A percentile compares a stretch with the other conserved stretches of the same genome.
Evolutionary conservation across 768 basidiomycete species (phyloP).

Genomic region (Trametes cubensis): DNA sequence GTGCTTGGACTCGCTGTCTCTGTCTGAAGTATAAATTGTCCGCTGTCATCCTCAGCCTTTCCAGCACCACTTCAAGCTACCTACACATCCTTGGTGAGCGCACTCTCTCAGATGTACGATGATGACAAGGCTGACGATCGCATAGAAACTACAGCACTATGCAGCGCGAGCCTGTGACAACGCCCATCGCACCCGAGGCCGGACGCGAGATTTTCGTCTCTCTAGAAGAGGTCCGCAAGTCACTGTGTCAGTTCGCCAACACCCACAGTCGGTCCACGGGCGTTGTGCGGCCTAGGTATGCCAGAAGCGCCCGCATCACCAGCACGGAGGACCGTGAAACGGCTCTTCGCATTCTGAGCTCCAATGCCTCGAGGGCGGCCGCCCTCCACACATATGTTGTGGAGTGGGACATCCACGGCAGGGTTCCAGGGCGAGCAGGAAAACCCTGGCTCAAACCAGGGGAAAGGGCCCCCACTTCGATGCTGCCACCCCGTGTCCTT

Average conservation of each 20-base stretch:
- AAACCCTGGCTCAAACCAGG: neutral
- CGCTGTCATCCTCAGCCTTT: too few species aligned
- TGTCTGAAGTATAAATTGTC: too few species aligned
- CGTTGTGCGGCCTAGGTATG: neutral
- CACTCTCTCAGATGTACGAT: too few species aligned
- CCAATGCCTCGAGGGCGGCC: neutral
- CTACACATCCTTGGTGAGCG: neutral
- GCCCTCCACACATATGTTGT: neutral
- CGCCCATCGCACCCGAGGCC: neutral
- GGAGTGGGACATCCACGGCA: slow-evolving; percentile 1
- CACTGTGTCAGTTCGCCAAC: neutral
- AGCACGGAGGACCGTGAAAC: neutral
- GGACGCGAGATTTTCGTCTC: neutral
- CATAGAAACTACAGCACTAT: neutral
- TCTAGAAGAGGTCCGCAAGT: neutral
- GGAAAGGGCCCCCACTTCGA: neutral
- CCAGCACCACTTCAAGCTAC: neutral
- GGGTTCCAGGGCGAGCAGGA: neutral
- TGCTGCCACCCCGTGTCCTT: neutral
- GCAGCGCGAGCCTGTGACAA: neutral
- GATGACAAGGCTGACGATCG: neutral
- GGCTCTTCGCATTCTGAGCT: neutral
- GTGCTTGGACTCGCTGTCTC: too few species aligned
- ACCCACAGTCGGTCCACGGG: neutral
- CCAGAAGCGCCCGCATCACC: neutral